phyloP scores from a whole-genome alignment of 2,329 filamentous ascomycete species.

The Colletotrichum sp. region DNA sequence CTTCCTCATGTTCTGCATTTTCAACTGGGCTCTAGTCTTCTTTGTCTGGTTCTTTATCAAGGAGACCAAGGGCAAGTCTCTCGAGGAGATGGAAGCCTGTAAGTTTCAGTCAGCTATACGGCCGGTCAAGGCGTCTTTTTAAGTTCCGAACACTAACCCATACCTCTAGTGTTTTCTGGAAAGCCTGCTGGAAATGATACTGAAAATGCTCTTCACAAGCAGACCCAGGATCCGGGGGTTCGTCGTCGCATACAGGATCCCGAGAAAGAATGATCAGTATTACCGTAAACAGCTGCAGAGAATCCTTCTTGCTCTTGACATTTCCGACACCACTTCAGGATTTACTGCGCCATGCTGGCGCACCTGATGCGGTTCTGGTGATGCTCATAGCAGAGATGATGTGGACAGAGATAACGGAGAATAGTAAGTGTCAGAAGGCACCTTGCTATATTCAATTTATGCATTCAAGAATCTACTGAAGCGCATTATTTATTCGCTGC shows the following conservation, averaged over 20 bases:
- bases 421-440: not conserved
- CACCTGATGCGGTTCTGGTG: no score
- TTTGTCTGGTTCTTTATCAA: conserved; percentile 49
- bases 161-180: not conserved
- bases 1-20: conserved; percentile 55
- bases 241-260: not conserved
- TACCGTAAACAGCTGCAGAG: not conserved
- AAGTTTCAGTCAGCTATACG: no score
- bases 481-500: not conserved
- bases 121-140: no score
- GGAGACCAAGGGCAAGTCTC: conserved; percentile 46
- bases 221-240: not conserved
- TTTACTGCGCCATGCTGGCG: no score
- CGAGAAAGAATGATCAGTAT: not conserved
- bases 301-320: not conserved
- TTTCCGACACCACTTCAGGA: not conserved
- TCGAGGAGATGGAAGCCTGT: conserved; percentile 45
- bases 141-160: not conserved
- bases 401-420: not conserved
- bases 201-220: not conserved
- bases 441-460: not conserved
- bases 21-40: conserved; percentile 49
- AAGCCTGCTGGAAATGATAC: not conserved
- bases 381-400: not conserved
- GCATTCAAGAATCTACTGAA: not conserved